phyloP scores from a whole-genome alignment of 768 basidiomycete genomes.

The Pleurotus sapidus region DNA sequence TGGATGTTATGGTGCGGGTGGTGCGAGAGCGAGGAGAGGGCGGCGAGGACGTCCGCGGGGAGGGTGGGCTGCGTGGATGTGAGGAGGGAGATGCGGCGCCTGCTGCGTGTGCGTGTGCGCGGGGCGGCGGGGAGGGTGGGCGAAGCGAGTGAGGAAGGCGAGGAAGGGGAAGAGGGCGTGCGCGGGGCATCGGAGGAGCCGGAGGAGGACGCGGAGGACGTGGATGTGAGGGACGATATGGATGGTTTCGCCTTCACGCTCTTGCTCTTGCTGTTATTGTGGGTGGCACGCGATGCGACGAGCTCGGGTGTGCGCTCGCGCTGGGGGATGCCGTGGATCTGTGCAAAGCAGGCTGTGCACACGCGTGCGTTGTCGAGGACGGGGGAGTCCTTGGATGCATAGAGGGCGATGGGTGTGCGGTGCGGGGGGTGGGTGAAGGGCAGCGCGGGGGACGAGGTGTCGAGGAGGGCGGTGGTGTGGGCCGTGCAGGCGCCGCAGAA shows the following conservation, averaged over 20 bases:
- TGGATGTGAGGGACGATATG: constrained; percentile 17
- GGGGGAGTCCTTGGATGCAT: constrained; percentile 58
- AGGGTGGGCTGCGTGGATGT: constrained; percentile 21
- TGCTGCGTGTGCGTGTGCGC: no score
- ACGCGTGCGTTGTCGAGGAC: constrained; percentile 53
- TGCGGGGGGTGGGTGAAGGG: constrained; percentile 71
- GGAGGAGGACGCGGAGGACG: constrained; percentile 24
- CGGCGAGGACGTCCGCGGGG: constrained; percentile 8
- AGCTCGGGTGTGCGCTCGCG: constrained; percentile 40
- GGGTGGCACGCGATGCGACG: constrained; percentile 26
- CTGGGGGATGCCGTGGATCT: constrained; percentile 57
- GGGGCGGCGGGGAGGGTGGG: constrained; percentile 24
- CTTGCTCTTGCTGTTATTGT: no score
- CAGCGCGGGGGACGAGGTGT: constrained; percentile 55
- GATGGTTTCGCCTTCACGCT: background rate
- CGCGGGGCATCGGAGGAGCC: constrained; percentile 21
- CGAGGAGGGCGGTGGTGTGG: constrained; percentile 61
- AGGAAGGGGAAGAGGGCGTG: constrained; percentile 18
- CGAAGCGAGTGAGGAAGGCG: background rate
- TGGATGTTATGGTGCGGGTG: constrained; percentile 25
- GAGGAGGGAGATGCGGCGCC: constrained; percentile 27
- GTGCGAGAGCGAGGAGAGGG: background rate
- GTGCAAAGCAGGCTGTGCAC: constrained; percentile 76
- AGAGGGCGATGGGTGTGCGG: constrained; percentile 55
- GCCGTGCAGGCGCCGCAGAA: constrained; percentile 66